A percentile compares a stretch with the other conserved stretches of the same genome.
Evolutionary conservation across 2,329 filamentous ascomycete species (phyloP).

Genomic region (Fusarium sp.): DNA sequence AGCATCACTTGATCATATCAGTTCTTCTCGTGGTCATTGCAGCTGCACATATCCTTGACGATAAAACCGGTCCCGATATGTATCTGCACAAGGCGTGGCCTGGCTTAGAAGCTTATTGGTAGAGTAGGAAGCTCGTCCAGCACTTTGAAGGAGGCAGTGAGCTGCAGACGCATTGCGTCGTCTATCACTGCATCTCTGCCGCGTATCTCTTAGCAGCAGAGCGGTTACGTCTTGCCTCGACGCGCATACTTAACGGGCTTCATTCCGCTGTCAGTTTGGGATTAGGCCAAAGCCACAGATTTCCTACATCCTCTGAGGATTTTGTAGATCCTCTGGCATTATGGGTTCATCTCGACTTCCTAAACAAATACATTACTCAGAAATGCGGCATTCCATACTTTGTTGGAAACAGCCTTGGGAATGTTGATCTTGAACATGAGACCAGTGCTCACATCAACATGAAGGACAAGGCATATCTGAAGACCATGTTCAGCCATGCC

Average conservation of each 20-base stretch:
- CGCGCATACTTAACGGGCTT: background rate
- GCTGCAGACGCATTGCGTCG: background rate
- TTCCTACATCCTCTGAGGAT: background rate
- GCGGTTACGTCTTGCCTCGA: background rate
- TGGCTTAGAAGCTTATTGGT: background rate
- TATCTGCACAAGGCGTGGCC: background rate
- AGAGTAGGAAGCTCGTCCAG: background rate
- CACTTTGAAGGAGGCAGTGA: background rate
- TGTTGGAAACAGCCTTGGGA: background rate
- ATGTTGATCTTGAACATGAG: background rate
- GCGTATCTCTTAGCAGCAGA: background rate
- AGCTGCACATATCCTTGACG: background rate
- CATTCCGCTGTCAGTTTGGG: background rate
- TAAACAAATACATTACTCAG: background rate
- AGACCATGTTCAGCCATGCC: background rate
- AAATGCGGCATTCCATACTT: background rate
- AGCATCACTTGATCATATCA: background rate
- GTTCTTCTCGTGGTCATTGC: background rate
- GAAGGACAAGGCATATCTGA: background rate
- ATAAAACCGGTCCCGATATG: accelerated
- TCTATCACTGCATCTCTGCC: background rate
- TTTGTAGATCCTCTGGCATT: background rate
- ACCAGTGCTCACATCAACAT: background rate
- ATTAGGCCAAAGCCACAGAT: background rate
- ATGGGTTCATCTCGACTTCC: background rate